These are phyloP conservation scores for Aureobasidium sp. DNA, from an alignment of 2,329 filamentous ascomycete species.

Conservation along the genomic window DNA sequence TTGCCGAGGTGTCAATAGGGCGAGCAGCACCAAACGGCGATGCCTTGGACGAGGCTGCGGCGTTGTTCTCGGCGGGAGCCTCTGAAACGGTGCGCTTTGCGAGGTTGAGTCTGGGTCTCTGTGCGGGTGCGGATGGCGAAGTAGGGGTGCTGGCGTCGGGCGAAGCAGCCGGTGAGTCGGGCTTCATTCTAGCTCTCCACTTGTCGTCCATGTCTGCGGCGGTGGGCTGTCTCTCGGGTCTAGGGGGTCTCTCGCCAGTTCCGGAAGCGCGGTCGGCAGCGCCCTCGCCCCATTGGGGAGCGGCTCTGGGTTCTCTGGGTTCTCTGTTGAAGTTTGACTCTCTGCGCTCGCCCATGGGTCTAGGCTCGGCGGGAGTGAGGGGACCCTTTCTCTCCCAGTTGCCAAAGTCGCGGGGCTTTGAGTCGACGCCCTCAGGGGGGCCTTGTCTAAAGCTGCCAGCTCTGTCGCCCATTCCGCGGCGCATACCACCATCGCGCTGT, in stretches of 20 bases:
- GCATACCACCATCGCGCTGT: conserved; percentile 40
- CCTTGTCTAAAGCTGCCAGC: conserved; percentile 47
- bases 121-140: conserved; percentile 58
- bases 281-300: conserved; percentile 69
- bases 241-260: conserved; percentile 60
- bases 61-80: conserved; percentile 37
- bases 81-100: conserved; percentile 87
- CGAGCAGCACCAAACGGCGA: conserved; percentile 91
- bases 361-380: conserved; percentile 58
- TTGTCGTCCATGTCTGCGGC: conserved; percentile 89
- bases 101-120: conserved; percentile 78
- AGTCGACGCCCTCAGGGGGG: conserved; percentile 57
- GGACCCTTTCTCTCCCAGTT: conserved; percentile 97
- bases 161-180: conserved; percentile 61
- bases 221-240: conserved; percentile 58
- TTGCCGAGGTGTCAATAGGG: conserved; percentile 86
- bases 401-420: conserved; percentile 70
- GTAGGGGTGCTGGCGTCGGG: conserved; percentile 71
- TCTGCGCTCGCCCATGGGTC: conserved; percentile 7
- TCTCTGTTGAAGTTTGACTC: conserved; percentile 9
- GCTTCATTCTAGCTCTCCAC: conserved; percentile 87
- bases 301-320: conserved; percentile 38
- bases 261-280: conserved; percentile 53
- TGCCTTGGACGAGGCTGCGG: conserved; percentile 62
- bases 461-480: conserved; percentile 47